These are phyloP conservation scores for Phytophthora sp. DNA, from an alignment of 352 stramenopile species.

Conservation along the genomic window DNA sequence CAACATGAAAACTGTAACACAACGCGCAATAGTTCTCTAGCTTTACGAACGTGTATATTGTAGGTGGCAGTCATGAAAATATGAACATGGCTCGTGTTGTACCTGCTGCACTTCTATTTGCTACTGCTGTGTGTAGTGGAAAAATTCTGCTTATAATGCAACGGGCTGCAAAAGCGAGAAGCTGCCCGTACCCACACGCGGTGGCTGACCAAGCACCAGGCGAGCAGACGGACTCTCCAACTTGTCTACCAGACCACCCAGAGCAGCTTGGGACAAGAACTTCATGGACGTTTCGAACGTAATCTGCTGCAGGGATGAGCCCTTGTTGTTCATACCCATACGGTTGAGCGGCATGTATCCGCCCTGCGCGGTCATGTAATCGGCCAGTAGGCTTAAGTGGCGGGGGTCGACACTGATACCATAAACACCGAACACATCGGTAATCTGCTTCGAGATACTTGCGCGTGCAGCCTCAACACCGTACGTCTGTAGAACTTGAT, in stretches of 20 bases:
- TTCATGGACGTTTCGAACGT: constrained; percentile 99
- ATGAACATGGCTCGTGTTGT: constrained; percentile 38
- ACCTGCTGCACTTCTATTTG: constrained; percentile 33
- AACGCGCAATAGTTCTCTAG: constrained; percentile 3
- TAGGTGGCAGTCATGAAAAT: constrained; percentile 42
- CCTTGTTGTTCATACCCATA: constrained; percentile 96
- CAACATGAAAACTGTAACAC: constrained; percentile 1
- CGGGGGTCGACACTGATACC: constrained; percentile 98
- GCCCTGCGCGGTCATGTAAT: constrained; percentile 99
- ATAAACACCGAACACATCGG: constrained; percentile 99
- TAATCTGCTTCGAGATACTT: constrained; percentile 99
- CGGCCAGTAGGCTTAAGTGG: constrained; percentile 98
- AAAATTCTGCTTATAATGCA: constrained; percentile 58
- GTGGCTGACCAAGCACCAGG: constrained; percentile 95
- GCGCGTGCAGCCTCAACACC: constrained; percentile 98
- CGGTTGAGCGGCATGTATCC: constrained; percentile 98
- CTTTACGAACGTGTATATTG: constrained; percentile 41
- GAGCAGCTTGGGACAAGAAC: constrained; percentile 97
- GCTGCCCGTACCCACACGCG: constrained; percentile 95
- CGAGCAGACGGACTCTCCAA: constrained; percentile 95
- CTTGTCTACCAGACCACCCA: constrained; percentile 89
- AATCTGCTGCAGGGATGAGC: constrained; percentile 98
- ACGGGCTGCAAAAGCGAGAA: constrained; percentile 94
- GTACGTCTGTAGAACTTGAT: constrained; percentile 95
- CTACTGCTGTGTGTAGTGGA: constrained; percentile 10